Percentiles rank a stretch among this genome's conserved stretches.
phyloP scores from a whole-genome alignment of 805 yeast genomes.

The Candida ulmi region DNA sequence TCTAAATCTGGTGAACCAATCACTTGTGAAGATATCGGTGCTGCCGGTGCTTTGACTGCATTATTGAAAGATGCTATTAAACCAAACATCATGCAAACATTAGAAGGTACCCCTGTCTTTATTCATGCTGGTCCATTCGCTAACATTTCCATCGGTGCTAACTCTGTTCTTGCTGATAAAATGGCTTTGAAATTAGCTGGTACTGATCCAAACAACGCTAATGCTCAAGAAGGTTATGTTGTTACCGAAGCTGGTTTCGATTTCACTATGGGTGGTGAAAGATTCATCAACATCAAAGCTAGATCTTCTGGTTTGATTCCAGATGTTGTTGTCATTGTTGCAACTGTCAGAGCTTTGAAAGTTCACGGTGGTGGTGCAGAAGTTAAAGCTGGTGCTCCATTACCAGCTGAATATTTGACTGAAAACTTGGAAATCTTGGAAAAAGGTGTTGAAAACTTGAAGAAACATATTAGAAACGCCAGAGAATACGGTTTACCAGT shows the following conservation, averaged over 20 bases:
- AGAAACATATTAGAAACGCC: constrained; percentile 85
- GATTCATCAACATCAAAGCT: constrained; percentile 93
- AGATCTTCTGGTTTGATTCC: constrained; percentile 86
- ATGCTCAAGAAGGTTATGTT: constrained; percentile 69
- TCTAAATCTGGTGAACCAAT: constrained; percentile 70
- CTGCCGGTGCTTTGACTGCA: constrained; percentile 95
- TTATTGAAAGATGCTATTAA: constrained; percentile 92
- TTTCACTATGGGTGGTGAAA: constrained; percentile 98
- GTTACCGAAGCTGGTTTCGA: constrained; percentile 98
- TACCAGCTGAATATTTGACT: constrained; percentile 74
- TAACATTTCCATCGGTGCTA: constrained; percentile 94
- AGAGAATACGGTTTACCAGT: constrained; percentile 85
- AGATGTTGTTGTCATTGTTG: constrained; percentile 88
- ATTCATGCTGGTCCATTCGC: constrained; percentile 99
- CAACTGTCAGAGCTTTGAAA: constrained; percentile 95
- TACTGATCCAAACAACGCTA: constrained; percentile 32
- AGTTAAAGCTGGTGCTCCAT: constrained; percentile 86
- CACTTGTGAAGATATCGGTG: constrained; percentile 91
- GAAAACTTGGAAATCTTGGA: constrained; percentile 78
- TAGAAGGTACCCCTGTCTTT: constrained; percentile 96
- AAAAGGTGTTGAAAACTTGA: constrained; percentile 80
- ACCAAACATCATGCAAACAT: constrained; percentile 95
- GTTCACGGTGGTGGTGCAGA: constrained; percentile 97
- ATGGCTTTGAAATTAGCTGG: constrained; percentile 90
- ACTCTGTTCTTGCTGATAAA: constrained; percentile 89